A percentile compares a stretch with the other conserved stretches of the same genome.
Conservation (phyloP, 2,329 filamentous ascomycete genomes). For the Penicillium sp. region DNA sequence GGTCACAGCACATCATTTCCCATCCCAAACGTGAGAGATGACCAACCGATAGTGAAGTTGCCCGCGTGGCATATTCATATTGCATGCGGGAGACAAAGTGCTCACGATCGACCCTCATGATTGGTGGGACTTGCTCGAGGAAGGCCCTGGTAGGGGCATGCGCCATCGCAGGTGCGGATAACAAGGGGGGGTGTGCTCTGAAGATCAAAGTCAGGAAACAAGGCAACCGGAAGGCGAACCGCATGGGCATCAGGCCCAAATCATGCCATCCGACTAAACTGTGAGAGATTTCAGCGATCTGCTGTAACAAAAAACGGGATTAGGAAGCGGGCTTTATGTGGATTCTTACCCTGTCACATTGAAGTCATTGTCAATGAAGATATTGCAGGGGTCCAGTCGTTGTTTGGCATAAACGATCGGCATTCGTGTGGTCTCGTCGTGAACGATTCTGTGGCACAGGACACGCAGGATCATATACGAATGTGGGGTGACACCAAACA, state of each 20-base stretch:
- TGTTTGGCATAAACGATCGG: neutral
- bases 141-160: neutral
- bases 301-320: too few species aligned
- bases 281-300: neutral
- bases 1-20: neutral
- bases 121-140: neutral
- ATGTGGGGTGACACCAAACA: too few species aligned
- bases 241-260: neutral
- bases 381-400: neutral
- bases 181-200: too few species aligned
- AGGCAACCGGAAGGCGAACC: neutral
- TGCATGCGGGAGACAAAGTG: neutral
- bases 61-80: neutral
- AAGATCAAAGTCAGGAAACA: neutral
- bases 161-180: too few species aligned
- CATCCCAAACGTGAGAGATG: neutral
- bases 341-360: neutral
- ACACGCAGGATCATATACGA: neutral
- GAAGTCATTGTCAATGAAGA: slow-evolving; percentile 2
- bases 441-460: neutral
- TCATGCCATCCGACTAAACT: neutral
- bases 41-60: neutral
- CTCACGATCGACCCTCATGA: neutral
- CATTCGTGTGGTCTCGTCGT: neutral
- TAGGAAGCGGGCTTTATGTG: too few species aligned